phyloP scores from a whole-genome alignment of 2,329 filamentous ascomycete species.

The Cladophialophora carrionii region DNA sequence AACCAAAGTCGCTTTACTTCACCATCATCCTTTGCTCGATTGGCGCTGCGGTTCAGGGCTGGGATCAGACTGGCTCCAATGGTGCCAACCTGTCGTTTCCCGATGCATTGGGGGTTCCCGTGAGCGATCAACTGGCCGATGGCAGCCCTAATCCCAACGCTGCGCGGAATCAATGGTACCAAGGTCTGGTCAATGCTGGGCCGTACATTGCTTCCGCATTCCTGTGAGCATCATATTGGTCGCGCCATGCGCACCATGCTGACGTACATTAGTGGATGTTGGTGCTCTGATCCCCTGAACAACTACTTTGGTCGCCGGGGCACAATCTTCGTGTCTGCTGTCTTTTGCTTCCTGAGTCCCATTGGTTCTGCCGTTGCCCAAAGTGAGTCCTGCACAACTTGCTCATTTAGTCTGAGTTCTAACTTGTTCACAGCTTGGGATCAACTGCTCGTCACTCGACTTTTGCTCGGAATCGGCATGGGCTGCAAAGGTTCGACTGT shows the following conservation, averaged over 20 bases:
- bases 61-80: constrained; percentile 59
- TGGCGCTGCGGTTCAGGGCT: constrained; percentile 55
- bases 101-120: constrained; percentile 50
- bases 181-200: constrained; percentile 64
- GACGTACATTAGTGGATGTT: constrained; percentile 65
- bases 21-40: constrained; percentile 58
- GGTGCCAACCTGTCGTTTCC: constrained; percentile 59
- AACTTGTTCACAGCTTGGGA: constrained; percentile 55
- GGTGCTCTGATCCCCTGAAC: constrained; percentile 74
- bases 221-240: constrained; percentile 51
- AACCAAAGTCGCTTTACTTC: constrained; percentile 54
- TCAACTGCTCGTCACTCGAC: constrained; percentile 70
- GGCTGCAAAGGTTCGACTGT: constrained; percentile 75
- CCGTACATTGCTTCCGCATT: constrained; percentile 56
- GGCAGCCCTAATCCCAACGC: constrained; percentile 42
- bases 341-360: constrained; percentile 69
- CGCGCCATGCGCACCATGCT: constrained; percentile 57
- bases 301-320: constrained; percentile 70
- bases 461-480: constrained; percentile 77
- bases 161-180: constrained; percentile 56
- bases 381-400: constrained; percentile 42
- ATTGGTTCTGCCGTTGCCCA: constrained; percentile 64
- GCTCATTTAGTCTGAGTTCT: background rate
- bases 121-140: constrained; percentile 35
- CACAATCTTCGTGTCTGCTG: constrained; percentile 61